Evolutionary conservation across 192 early-diverging fungal genomes (phyloP).

Genomic region (Phycomyces blakesleeanus): DNA sequence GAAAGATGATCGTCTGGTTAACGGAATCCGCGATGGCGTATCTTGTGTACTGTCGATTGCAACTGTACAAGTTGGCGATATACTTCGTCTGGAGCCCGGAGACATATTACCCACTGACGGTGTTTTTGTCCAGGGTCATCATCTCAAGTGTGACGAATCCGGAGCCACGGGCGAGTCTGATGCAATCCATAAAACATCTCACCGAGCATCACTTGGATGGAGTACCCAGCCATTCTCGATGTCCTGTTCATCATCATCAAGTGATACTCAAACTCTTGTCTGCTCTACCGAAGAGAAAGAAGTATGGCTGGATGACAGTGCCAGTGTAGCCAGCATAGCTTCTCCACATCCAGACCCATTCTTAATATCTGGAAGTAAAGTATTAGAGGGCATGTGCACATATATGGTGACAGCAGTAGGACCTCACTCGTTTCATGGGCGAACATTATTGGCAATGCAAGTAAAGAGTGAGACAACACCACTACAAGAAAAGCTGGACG

Average conservation of each 20-base stretch:
- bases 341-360: slow-evolving; percentile 64
- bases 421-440: slow-evolving; percentile 82
- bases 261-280: neutral
- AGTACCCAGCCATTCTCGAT: neutral
- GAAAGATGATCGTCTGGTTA: slow-evolving; percentile 77
- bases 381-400: slow-evolving; percentile 83
- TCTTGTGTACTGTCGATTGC: slow-evolving; percentile 65
- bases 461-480: slow-evolving; percentile 85
- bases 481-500: slow-evolving; percentile 85
- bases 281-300: neutral
- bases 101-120: slow-evolving; percentile 93
- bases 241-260: neutral
- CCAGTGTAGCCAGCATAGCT: neutral
- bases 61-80: slow-evolving; percentile 90
- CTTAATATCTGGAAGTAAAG: slow-evolving; percentile 89
- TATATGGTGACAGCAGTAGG: slow-evolving; percentile 90
- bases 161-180: slow-evolving; percentile 92
- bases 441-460: slow-evolving; percentile 81
- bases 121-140: slow-evolving; percentile 76
- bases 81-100: slow-evolving; percentile 81
- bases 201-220: slow-evolving; percentile 8
- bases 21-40: slow-evolving; percentile 68
- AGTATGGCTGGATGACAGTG: neutral
- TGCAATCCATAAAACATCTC: slow-evolving; percentile 66
- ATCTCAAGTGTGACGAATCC: slow-evolving; percentile 86